phyloP scores from a whole-genome alignment of 768 basidiomycete species.

The Porpolomopsis calyptriformis region DNA sequence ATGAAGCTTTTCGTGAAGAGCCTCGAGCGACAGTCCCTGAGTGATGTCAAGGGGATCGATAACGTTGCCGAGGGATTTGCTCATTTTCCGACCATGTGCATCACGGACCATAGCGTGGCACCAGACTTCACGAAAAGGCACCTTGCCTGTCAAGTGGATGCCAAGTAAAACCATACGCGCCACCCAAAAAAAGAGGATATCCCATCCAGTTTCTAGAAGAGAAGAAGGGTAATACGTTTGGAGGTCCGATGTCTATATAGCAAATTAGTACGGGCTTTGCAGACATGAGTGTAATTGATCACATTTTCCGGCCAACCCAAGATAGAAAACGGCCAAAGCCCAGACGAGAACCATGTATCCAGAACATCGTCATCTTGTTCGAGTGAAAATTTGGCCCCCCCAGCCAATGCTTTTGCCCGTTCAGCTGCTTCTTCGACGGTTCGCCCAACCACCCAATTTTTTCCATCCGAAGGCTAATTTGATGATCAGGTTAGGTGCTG shows the following conservation, averaged over 20 bases:
- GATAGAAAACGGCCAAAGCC: slow-evolving; percentile 94
- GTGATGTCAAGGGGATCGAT: slow-evolving; percentile 96
- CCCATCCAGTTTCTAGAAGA: slow-evolving; percentile 96
- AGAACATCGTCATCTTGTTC: slow-evolving; percentile 95
- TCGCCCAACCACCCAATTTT: slow-evolving; percentile 88
- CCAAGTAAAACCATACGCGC: slow-evolving; percentile 97
- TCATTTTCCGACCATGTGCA: slow-evolving; percentile 98
- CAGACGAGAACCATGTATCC: slow-evolving; percentile 99
- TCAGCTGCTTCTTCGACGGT: slow-evolving; percentile 64
- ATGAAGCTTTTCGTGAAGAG: slow-evolving; percentile 72
- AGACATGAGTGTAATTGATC: slow-evolving; percentile 10
- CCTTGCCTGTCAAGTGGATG: slow-evolving; percentile 71
- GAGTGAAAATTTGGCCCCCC: slow-evolving; percentile 56
- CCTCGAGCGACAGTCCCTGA: slow-evolving; percentile 68
- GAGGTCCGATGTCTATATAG: slow-evolving; percentile 61
- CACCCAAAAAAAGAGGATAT: slow-evolving; percentile 99
- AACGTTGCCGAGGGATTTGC: slow-evolving; percentile 97
- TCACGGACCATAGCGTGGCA: slow-evolving; percentile 99
- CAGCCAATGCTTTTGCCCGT: slow-evolving; percentile 60
- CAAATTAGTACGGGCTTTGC: neutral
- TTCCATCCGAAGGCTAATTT: slow-evolving; percentile 55
- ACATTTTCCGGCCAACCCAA: slow-evolving; percentile 95
- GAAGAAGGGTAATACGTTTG: slow-evolving; percentile 78
- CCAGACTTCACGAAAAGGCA: slow-evolving; percentile 93
- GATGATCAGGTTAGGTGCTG: neutral